These are phyloP conservation scores for Gastrolobium villosum DNA, from an alignment of 306 rosid genomes.

Conservation along the genomic window DNA sequence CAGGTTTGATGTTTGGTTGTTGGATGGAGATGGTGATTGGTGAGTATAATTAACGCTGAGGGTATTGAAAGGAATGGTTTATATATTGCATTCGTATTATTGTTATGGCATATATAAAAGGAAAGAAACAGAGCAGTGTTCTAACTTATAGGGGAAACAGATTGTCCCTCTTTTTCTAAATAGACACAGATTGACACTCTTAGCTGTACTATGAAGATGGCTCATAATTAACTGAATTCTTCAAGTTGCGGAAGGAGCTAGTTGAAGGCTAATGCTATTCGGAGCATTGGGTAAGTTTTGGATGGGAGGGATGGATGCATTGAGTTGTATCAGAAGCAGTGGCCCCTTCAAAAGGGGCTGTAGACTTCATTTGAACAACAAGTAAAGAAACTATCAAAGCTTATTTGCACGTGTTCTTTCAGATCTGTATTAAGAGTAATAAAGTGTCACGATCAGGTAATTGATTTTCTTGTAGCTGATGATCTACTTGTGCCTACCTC, in stretches of 20 bases:
- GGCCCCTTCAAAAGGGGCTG: not conserved
- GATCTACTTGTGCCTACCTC: not conserved
- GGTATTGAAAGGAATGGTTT: conserved; percentile 5
- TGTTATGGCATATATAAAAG: not conserved
- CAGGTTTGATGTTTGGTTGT: not conserved
- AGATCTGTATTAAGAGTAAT: not conserved
- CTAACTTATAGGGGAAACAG: not conserved
- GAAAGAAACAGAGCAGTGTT: not conserved
- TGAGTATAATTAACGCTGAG: not conserved
- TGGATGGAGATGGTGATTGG: conserved; percentile 20
- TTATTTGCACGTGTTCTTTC: not conserved
- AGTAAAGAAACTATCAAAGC: not conserved
- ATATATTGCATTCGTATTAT: not conserved
- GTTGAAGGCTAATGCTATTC: not conserved
- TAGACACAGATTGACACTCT: not conserved
- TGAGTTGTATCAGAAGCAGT: conserved; percentile 10
- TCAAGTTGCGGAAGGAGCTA: not conserved
- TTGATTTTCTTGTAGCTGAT: conserved; percentile 1
- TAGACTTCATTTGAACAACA: not conserved
- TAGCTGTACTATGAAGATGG: not conserved
- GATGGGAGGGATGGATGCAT: not conserved
- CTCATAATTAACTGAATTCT: not conserved
- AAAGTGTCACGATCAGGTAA: not conserved
- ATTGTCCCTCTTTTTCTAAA: not conserved
- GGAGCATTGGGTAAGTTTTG: not conserved